phyloP scores from a whole-genome alignment of 1,139 yeast genomes.

The Hansenula sp. region DNA sequence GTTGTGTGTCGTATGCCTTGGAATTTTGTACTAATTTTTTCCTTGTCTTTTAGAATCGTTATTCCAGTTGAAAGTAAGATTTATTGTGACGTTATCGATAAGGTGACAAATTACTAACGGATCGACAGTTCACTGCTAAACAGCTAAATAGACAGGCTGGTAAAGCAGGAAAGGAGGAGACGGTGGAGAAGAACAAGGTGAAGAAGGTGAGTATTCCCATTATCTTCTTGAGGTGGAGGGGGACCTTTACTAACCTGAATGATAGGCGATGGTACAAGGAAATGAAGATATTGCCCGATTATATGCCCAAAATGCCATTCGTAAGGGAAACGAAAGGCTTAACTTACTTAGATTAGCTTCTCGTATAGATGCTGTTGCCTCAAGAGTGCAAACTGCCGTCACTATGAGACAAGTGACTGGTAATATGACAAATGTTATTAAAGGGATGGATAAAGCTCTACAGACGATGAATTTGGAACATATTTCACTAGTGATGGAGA shows the following conservation, averaged over 20 bases:
- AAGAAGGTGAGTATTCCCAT: constrained; percentile 49
- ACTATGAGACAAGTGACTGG: constrained; percentile 95
- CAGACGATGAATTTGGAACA: constrained; percentile 93
- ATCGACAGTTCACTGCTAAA: constrained; percentile 80
- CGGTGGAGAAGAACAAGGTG: constrained; percentile 80
- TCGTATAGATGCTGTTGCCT: constrained; percentile 92
- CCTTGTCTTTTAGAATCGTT: constrained; percentile 41
- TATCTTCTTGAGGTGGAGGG: too few relatives aligned
- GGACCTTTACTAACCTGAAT: too few relatives aligned
- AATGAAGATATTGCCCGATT: constrained; percentile 90
- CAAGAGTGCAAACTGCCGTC: constrained; percentile 94
- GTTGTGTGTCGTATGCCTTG: not conserved
- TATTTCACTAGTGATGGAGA: constrained; percentile 94
- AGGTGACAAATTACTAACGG: not conserved
- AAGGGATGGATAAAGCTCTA: constrained; percentile 95
- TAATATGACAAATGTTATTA: constrained; percentile 88
- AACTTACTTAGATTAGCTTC: constrained; percentile 81
- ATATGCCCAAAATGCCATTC: constrained; percentile 93
- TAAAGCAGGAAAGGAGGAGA: constrained; percentile 88
- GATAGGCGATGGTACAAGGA: constrained; percentile 70
- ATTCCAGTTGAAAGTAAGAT: constrained; percentile 43
- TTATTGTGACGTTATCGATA: not conserved
- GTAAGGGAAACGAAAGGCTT: constrained; percentile 84
- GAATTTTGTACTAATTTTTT: not conserved
- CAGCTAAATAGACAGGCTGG: constrained; percentile 87